phyloP scores from a whole-genome alignment of 495 filamentous ascomycete species.

The Hyaloscypha finlandica region DNA sequence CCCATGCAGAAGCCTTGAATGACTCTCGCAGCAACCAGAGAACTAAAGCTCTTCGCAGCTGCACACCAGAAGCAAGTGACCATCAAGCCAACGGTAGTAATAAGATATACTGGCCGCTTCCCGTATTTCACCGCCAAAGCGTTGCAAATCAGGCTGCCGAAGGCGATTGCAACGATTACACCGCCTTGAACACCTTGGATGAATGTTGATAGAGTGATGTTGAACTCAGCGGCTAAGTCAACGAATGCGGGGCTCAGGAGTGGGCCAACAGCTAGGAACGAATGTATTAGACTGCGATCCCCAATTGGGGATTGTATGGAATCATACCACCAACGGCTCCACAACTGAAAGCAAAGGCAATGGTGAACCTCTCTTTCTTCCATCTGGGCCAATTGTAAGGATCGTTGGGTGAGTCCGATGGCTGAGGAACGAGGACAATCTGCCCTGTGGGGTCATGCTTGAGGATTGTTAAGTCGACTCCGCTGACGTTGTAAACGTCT shows the following conservation, averaged over 20 bases:
- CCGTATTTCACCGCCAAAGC: conserved; percentile 21
- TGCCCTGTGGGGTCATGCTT: conserved; percentile 45
- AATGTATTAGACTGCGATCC: neutral
- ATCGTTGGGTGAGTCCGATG: conserved; percentile 47
- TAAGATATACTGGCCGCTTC: conserved; percentile 18
- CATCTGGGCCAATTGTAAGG: conserved; percentile 50
- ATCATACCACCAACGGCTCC: conserved; percentile 42
- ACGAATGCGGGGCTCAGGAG: conserved; percentile 37
- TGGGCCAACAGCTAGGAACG: conserved; percentile 39
- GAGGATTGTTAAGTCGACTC: conserved; percentile 41
- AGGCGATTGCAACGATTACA: conserved; percentile 20
- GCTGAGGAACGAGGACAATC: conserved; percentile 51
- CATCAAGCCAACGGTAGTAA: conserved; percentile 14
- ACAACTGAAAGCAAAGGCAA: conserved; percentile 40
- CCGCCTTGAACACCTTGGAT: conserved; percentile 21
- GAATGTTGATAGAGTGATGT: conserved; percentile 11
- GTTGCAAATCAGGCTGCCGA: conserved; percentile 18
- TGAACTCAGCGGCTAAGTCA: conserved; percentile 17
- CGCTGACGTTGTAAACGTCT: conserved; percentile 24
- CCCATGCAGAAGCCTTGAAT: conserved; percentile 45
- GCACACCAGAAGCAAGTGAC: conserved; percentile 24
- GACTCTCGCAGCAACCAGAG: conserved; percentile 33
- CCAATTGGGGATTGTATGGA: neutral
- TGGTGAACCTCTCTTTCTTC: conserved; percentile 43
- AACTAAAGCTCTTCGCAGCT: conserved; percentile 27